Percentiles rank a stretch among this genome's conserved stretches.
These are phyloP conservation scores for Mycena galopus DNA, from an alignment of 768 basidiomycete species.

Conservation along the genomic window DNA sequence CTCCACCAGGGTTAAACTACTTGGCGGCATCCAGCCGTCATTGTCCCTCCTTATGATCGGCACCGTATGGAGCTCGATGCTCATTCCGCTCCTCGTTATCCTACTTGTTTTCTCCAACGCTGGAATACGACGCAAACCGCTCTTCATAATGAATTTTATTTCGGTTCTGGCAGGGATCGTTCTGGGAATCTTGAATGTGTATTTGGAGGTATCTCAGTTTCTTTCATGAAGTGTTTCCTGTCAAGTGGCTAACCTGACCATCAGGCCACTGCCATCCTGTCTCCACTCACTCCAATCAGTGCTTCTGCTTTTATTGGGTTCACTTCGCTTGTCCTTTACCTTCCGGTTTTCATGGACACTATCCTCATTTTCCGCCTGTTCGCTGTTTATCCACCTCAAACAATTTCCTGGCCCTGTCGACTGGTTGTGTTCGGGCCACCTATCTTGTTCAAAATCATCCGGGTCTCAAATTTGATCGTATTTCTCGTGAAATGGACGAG, in stretches of 20 bases:
- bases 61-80: slow-evolving; percentile 44
- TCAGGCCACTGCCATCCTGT: slow-evolving; percentile 15
- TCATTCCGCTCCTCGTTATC: slow-evolving; percentile 49
- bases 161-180: slow-evolving; percentile 43
- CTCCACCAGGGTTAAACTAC: slow-evolving; percentile 45
- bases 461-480: slow-evolving; percentile 39
- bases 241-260: too few species aligned
- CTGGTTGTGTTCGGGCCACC: slow-evolving; percentile 44
- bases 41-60: slow-evolving; percentile 45
- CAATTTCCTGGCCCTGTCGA: slow-evolving; percentile 31
- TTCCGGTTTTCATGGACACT: slow-evolving; percentile 52
- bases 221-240: too few species aligned
- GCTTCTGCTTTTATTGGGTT: slow-evolving; percentile 38
- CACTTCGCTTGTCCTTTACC: slow-evolving; percentile 41
- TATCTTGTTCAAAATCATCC: slow-evolving; percentile 45
- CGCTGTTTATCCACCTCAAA: slow-evolving; percentile 48
- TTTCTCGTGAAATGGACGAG: slow-evolving; percentile 16
- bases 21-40: slow-evolving; percentile 43
- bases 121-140: slow-evolving; percentile 40
- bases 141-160: slow-evolving; percentile 51
- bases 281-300: slow-evolving; percentile 31
- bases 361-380: slow-evolving; percentile 54
- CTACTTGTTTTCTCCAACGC: slow-evolving; percentile 50
- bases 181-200: slow-evolving; percentile 41
- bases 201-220: slow-evolving; percentile 27